A percentile compares a stretch with the other conserved stretches of the same genome.
Evolutionary conservation across 1,139 yeast species (phyloP).

Genomic region (Debaryomyces fabryi): DNA sequence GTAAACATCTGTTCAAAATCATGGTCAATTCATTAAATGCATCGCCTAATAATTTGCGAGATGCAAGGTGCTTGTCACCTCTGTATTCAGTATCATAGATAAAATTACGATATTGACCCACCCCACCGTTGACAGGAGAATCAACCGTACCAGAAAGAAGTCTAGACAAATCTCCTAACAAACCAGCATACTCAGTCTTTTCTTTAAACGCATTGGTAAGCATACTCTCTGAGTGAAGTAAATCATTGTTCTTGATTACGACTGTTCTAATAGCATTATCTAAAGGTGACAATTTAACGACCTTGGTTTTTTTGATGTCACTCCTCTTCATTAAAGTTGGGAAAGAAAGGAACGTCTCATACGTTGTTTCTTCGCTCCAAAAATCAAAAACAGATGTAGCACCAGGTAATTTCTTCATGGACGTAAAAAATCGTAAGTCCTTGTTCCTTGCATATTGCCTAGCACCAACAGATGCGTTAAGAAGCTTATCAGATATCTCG

Average conservation of each 20-base stretch:
- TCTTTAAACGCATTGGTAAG: constrained; percentile 60
- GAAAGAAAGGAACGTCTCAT: constrained; percentile 74
- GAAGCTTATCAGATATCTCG: constrained; percentile 52
- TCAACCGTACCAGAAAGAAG: constrained; percentile 87
- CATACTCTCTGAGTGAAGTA: constrained; percentile 67
- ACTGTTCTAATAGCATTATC: constrained; percentile 78
- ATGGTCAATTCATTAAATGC: constrained; percentile 73
- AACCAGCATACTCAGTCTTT: constrained; percentile 49
- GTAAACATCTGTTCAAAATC: constrained; percentile 66
- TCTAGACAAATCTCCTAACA: constrained; percentile 72
- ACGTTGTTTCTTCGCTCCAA: constrained; percentile 89
- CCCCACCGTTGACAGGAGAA: constrained; percentile 92
- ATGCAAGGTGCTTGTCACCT: constrained; percentile 44
- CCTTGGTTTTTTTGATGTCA: constrained; percentile 58
- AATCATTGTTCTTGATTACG: constrained; percentile 68
- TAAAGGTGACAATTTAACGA: constrained; percentile 76
- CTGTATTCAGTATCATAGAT: constrained; percentile 48
- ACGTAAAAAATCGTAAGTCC: constrained; percentile 69
- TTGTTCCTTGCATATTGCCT: constrained; percentile 72
- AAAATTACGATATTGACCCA: constrained; percentile 78
- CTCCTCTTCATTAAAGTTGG: constrained; percentile 89
- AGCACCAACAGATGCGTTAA: constrained; percentile 58
- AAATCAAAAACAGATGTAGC: constrained; percentile 71
- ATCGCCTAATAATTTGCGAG: constrained; percentile 52
- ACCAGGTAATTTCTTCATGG: constrained; percentile 74